Base-by-base conservation (phyloP, 2,329 filamentous ascomycete species). In the Penicillium sp. region DNA sequence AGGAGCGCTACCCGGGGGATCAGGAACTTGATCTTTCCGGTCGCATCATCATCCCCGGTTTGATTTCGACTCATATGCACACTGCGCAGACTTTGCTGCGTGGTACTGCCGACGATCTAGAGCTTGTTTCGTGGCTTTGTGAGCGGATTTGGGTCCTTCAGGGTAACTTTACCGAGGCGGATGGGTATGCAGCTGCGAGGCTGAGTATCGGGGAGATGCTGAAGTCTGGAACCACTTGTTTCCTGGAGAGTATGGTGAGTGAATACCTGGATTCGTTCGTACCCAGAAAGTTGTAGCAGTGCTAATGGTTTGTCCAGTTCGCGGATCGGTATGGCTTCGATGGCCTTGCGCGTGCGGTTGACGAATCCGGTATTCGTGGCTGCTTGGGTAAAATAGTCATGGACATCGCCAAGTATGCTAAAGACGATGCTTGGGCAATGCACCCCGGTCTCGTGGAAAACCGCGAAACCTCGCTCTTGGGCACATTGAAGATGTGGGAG, bases 161-260 rank as follows among this genome's bases (percentile, higher is more conserved):
- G 60, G 73, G 73, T 1, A 73, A 73, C 39, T 78, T 77, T 58
- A 75, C 72, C 1, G 63, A 66, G 3, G 72, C 73, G 27, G 78
- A 81, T 62, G 79, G 78, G 15, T 80, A 80, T 59, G 71, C 75
- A 3, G 78, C 78, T 4, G 77, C 75, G 1, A 63, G 74, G 5
- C 63, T 80, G 32, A 79, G 73, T 17, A 79, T 81, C 32, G 78
- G 75, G 0, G 78, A 81, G 63, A 79, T 81, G 77, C 65, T 80
- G 27, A 73, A 74, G 60, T 74, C 70, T 3, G 78, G 78, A 0
- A 80, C 78, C 3, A 81, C 78, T 2, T 79, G 75, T 55, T 81
- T 82, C 54, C 65, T 81, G 5, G 78, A 81, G 60, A 79, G 77
- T 34, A 80, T 81, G 78, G 71, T 78, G 48, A 67, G 65, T 51